phyloP scores from a whole-genome alignment of 441 rosid genomes.

The Syzygium syzygioides region DNA sequence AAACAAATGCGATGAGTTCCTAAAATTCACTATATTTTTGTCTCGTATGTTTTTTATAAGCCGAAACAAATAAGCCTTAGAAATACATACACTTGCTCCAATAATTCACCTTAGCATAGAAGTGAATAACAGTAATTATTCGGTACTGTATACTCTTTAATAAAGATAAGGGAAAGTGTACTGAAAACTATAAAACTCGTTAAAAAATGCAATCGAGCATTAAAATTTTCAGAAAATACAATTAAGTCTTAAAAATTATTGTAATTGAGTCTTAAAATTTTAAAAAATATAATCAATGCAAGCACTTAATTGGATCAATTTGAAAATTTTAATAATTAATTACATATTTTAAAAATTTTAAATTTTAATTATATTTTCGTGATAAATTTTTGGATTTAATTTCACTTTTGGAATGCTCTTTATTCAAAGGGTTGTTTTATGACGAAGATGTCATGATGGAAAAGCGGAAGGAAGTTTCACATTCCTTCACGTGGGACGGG shows the following conservation, averaged over 20 bases:
- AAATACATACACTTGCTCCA: accelerated
- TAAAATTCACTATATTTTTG: background rate
- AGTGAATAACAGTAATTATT: background rate
- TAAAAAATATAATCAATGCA: too few species aligned
- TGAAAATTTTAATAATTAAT: too few species aligned
- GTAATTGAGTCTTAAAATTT: too few species aligned
- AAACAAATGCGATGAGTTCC: background rate
- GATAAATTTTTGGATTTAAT: too few species aligned
- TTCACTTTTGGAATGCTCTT: too few species aligned
- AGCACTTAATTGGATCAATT: too few species aligned
- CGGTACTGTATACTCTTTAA: background rate
- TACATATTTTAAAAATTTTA: too few species aligned
- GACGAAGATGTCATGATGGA: background rate
- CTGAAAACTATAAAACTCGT: too few species aligned
- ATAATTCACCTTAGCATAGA: background rate
- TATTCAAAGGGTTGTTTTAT: background rate
- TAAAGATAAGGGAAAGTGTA: background rate
- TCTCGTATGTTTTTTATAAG: background rate
- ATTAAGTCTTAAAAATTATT: too few species aligned
- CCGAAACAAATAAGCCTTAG: background rate
- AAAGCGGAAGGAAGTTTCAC: background rate
- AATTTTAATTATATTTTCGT: accelerated
- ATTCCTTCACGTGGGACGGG: background rate
- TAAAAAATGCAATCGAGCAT: too few species aligned
- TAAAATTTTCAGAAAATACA: too few species aligned